Percentiles rank a stretch among this genome's conserved stretches.
Evolutionary conservation across 495 filamentous ascomycete species (phyloP).

Genomic region (Podospora appendiculata): DNA sequence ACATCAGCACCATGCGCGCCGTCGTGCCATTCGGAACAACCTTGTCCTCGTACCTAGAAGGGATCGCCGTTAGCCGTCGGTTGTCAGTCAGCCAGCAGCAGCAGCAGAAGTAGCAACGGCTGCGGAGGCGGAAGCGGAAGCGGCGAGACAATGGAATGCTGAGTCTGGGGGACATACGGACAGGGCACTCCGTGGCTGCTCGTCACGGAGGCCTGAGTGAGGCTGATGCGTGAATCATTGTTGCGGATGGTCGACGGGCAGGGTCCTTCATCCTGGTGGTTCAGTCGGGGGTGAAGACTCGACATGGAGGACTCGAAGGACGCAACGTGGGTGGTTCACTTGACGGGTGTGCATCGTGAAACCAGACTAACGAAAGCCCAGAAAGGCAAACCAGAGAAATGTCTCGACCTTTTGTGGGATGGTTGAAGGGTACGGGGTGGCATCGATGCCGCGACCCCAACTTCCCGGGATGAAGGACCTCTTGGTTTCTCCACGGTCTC

Average conservation of each 20-base stretch:
- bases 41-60: constrained; percentile 24
- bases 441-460: constrained; percentile 1
- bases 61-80: constrained; percentile 4
- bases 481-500: constrained; percentile 14
- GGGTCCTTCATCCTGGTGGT: constrained; percentile 22
- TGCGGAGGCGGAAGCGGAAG: too few species aligned
- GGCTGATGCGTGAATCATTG: constrained; percentile 10
- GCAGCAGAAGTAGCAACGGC: neutral
- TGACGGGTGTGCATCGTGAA: constrained; percentile 25
- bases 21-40: constrained; percentile 20
- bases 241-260: constrained; percentile 14
- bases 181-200: constrained; percentile 11
- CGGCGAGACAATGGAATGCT: neutral
- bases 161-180: constrained; percentile 17
- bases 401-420: constrained; percentile 18
- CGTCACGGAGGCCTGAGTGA: constrained; percentile 17
- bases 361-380: constrained; percentile 21
- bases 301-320: constrained; percentile 22
- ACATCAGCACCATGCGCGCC: constrained; percentile 27
- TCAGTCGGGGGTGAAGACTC: constrained; percentile 22
- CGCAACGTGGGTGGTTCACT: constrained; percentile 19
- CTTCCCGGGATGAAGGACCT: constrained; percentile 14
- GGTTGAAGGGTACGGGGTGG: neutral
- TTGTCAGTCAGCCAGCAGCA: neutral
- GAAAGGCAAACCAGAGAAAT: constrained; percentile 14